phyloP scores from a whole-genome alignment of 805 yeast species.

The Clavispora fructus region DNA sequence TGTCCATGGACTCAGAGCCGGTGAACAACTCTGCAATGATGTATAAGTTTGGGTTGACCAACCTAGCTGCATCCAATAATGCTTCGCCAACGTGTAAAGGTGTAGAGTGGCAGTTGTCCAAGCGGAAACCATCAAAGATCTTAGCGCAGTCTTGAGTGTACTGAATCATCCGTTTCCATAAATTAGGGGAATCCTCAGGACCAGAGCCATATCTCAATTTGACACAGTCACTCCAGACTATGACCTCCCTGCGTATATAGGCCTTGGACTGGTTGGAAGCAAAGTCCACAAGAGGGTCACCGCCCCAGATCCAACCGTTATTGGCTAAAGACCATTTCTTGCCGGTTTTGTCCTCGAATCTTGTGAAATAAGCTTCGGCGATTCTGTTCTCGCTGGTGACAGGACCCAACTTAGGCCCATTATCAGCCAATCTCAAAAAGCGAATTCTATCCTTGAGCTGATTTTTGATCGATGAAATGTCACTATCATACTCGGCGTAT shows the following conservation, averaged over 20 bases:
- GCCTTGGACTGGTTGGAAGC: slow-evolving; percentile 77
- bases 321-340: slow-evolving; percentile 73
- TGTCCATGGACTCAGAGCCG: slow-evolving; percentile 89
- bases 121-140: slow-evolving; percentile 80
- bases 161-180: slow-evolving; percentile 84
- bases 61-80: slow-evolving; percentile 81
- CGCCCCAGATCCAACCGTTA: slow-evolving; percentile 99
- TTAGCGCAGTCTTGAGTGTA: slow-evolving; percentile 70
- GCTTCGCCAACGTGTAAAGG: slow-evolving; percentile 93
- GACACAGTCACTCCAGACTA: slow-evolving; percentile 97
- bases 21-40: slow-evolving; percentile 93
- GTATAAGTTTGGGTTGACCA: slow-evolving; percentile 76
- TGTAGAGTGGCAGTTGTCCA: slow-evolving; percentile 95
- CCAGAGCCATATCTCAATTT: slow-evolving; percentile 78
- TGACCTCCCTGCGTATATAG: slow-evolving; percentile 85
- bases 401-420: slow-evolving; percentile 79
- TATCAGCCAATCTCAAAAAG: slow-evolving; percentile 66
- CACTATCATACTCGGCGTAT: slow-evolving; percentile 73
- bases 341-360: slow-evolving; percentile 52
- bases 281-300: slow-evolving; percentile 88
- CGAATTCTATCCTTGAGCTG: slow-evolving; percentile 75
- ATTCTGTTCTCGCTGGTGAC: slow-evolving; percentile 51
- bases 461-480: slow-evolving; percentile 54
- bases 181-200: slow-evolving; percentile 78
- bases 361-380: slow-evolving; percentile 83